Evolutionary conservation across 1,139 yeast species (phyloP).

Genomic region (Pichia sp.): DNA sequence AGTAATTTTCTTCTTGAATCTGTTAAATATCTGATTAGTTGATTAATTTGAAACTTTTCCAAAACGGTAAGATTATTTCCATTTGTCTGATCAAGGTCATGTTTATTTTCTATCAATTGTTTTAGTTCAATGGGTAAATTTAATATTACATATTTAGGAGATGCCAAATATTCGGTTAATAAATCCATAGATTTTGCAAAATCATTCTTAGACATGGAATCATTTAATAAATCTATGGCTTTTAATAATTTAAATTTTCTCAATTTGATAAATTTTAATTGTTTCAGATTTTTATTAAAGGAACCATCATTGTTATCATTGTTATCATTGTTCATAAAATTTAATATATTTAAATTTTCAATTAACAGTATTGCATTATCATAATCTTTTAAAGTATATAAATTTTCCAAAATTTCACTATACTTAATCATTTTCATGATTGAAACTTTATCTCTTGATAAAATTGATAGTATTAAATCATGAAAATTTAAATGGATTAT

Average conservation of each 20-base stretch:
- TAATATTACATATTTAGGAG: conserved; percentile 45
- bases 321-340: conserved; percentile 16
- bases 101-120: not conserved
- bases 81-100: not conserved
- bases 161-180: conserved; percentile 50
- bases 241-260: conserved; percentile 40
- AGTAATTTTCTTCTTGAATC: conserved; percentile 47
- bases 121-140: conserved; percentile 35
- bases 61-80: not conserved
- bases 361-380: conserved; percentile 41
- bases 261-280: conserved; percentile 30
- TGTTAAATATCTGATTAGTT: conserved; percentile 34
- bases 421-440: conserved; percentile 32
- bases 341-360: conserved; percentile 27
- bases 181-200: conserved; percentile 37
- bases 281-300: conserved; percentile 18
- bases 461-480: conserved; percentile 12
- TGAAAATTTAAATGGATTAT: conserved; percentile 27
- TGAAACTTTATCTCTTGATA: conserved; percentile 29
- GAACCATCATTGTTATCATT: not conserved
- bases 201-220: conserved; percentile 14
- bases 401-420: conserved; percentile 39
- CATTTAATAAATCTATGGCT: conserved; percentile 34
- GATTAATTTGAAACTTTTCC: conserved; percentile 11
- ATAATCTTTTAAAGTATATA: conserved; percentile 28